These are phyloP conservation scores for Ceratocystiopsis minuta DNA, from an alignment of 2,329 filamentous ascomycete genomes.

Conservation along the genomic window DNA sequence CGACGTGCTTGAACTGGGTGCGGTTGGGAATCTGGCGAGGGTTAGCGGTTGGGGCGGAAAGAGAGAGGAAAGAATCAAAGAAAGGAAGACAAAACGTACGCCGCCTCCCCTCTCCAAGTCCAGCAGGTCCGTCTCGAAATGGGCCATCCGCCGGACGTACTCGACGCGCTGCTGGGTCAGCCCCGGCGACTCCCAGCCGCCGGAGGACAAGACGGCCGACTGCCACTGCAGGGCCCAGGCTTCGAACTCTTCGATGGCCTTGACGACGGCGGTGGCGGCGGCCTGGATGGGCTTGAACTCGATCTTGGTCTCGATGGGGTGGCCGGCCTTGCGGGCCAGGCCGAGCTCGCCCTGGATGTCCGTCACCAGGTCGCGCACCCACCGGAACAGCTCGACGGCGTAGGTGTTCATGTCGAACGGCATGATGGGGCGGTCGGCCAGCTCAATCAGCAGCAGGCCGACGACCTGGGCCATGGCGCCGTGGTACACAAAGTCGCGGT, in stretches of 20 bases:
- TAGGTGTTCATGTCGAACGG: conserved; percentile 69
- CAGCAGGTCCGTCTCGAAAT: conserved; percentile 68
- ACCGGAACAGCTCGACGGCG: conserved; percentile 45
- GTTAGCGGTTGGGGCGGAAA: background rate
- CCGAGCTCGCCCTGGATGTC: conserved; percentile 24
- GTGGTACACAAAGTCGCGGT: conserved; percentile 73
- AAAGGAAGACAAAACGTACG: conserved; percentile 33
- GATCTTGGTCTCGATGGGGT: conserved; percentile 19
- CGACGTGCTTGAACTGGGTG: conserved; percentile 82
- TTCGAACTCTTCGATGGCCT: conserved; percentile 46
- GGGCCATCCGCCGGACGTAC: conserved; percentile 63
- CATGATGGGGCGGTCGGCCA: conserved; percentile 63
- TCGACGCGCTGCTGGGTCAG: conserved; percentile 49
- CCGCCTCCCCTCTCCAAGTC: conserved; percentile 57
- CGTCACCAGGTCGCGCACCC: conserved; percentile 23
- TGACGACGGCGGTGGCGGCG: conserved; percentile 42
- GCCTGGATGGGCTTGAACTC: conserved; percentile 41
- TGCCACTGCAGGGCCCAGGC: conserved; percentile 68
- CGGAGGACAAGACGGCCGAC: conserved; percentile 46
- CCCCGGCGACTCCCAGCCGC: conserved; percentile 57
- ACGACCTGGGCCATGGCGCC: conserved; percentile 60
- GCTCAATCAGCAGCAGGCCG: conserved; percentile 66
- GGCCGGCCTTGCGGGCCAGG: conserved; percentile 25
- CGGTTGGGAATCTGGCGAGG: conserved; percentile 53
- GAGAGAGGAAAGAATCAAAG: background rate